phyloP scores from a whole-genome alignment of 768 basidiomycete genomes.

The Lanmaoa pseudosensibilis region DNA sequence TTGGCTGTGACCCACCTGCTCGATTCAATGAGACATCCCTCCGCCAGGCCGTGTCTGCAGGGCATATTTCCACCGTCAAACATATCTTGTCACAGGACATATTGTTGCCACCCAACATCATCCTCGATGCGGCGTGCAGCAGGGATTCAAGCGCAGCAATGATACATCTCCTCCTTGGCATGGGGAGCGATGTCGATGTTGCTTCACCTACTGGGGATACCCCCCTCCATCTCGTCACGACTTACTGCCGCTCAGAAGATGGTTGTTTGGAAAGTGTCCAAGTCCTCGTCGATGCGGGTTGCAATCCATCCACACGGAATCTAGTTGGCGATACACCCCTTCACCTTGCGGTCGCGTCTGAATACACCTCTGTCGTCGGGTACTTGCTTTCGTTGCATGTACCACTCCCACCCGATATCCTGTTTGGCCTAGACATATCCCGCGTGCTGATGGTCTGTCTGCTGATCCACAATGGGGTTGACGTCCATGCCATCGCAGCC shows the following conservation, averaged over 20 bases:
- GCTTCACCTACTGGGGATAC: not conserved
- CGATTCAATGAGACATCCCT: not conserved
- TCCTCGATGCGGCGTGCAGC: not conserved
- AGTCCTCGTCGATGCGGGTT: constrained; percentile 4
- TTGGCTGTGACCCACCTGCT: not conserved
- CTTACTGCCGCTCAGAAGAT: not conserved
- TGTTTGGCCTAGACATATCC: not conserved
- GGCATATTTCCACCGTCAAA: not conserved
- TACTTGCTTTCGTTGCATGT: not conserved
- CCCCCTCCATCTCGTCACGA: constrained; percentile 1
- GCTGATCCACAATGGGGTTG: too few species aligned
- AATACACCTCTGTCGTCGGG: not conserved
- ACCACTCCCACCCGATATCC: not conserved
- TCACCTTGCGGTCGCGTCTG: not conserved
- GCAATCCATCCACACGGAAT: not conserved
- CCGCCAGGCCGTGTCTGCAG: not conserved
- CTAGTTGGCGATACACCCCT: not conserved
- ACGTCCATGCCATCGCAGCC: not conserved
- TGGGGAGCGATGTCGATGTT: not conserved
- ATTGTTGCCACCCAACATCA: not conserved
- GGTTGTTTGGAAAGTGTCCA: not conserved
- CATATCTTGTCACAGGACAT: not conserved
- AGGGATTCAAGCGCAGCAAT: not conserved
- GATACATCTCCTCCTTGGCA: not conserved
- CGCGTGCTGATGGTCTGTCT: too few species aligned